These are phyloP conservation scores for Verticillium tricorpus DNA, from an alignment of 2,329 filamentous ascomycete species.

Conservation along the genomic window DNA sequence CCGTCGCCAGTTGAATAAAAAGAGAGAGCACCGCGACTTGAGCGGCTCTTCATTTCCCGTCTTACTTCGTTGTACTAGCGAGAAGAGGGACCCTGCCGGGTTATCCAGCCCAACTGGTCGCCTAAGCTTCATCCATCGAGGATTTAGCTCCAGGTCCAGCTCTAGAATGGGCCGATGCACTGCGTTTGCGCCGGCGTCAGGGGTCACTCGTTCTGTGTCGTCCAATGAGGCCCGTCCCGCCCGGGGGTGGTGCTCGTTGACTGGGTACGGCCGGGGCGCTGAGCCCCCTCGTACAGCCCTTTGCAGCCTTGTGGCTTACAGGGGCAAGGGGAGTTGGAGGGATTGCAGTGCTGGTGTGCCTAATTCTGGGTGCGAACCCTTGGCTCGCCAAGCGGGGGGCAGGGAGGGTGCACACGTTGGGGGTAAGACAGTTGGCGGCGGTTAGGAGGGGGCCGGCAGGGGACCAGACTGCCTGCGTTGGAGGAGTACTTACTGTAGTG, in stretches of 20 bases:
- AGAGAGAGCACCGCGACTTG: not conserved
- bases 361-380: not conserved
- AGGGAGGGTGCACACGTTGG: too few relatives aligned
- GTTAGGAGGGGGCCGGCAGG: too few relatives aligned
- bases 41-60: not conserved
- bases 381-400: too few relatives aligned
- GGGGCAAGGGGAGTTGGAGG: not conserved
- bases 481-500: too few relatives aligned
- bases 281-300: not conserved
- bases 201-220: not conserved
- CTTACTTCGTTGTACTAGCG: not conserved
- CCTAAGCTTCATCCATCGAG: not conserved
- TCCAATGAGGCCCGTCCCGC: not conserved
- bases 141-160: not conserved
- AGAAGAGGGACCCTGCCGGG: not conserved
- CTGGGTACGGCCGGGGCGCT: not conserved
- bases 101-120: not conserved
- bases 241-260: not conserved
- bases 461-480: too few relatives aligned
- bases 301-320: not conserved
- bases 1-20: not conserved
- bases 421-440: too few relatives aligned
- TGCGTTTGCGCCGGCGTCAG: not conserved
- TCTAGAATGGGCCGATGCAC: not conserved
- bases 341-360: not conserved